Conservation (phyloP, 163 green algal species). For the Chloromonas sp. region DNA sequence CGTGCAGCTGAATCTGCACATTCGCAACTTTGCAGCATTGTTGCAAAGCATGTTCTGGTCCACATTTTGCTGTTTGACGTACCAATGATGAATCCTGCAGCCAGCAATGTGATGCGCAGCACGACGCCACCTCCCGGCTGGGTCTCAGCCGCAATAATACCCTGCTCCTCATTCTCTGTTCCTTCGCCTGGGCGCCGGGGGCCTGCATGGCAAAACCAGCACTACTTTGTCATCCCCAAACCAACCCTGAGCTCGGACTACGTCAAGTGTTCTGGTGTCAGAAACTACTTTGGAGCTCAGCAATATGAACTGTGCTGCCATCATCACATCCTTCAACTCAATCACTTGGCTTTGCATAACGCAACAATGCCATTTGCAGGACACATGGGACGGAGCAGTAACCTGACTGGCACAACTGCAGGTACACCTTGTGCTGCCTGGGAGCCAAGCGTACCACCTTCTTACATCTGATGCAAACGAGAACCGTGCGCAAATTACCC, state of each 20-base stretch:
- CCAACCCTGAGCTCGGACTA: no score
- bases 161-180: constrained; percentile 77
- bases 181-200: constrained; percentile 65
- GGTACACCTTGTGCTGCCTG: neutral
- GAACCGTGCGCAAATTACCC: constrained; percentile 2
- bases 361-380: neutral
- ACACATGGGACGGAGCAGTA: neutral
- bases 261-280: neutral
- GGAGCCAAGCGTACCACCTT: neutral
- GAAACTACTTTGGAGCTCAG: neutral
- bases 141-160: constrained; percentile 59
- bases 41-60: no score
- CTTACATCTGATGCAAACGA: neutral
- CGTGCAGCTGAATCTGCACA: no score
- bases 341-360: neutral
- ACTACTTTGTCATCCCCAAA: no score
- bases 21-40: no score
- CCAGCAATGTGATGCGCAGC: constrained; percentile 81
- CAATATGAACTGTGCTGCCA: neutral
- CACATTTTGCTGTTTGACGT: constrained; percentile 1
- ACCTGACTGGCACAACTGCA: neutral
- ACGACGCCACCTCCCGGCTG: constrained; percentile 29
- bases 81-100: constrained; percentile 87
- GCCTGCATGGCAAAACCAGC: constrained; percentile 28
- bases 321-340: neutral